Evolutionary conservation across 2,329 filamentous ascomycete genomes (phyloP).

Genomic region (Fonsecaea erecta): DNA sequence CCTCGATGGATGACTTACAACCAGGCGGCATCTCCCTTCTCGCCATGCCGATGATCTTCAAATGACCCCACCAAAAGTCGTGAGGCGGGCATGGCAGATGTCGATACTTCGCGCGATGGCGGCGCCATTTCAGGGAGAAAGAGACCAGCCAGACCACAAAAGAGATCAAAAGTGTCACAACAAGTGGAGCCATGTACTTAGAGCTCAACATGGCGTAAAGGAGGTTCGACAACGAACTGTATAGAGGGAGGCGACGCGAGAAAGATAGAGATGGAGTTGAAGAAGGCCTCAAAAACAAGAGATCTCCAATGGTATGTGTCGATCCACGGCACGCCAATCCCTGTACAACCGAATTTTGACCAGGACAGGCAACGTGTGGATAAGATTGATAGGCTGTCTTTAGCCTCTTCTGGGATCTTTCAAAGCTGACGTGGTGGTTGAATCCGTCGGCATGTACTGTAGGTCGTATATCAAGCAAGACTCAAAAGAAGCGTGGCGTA

Average conservation of each 20-base stretch:
- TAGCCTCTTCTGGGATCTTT: not conserved
- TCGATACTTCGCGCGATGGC: conserved; percentile 9
- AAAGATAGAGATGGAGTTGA: not conserved
- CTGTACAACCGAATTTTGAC: not conserved
- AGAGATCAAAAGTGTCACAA: not conserved
- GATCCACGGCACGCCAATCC: not conserved
- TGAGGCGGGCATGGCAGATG: conserved; percentile 22
- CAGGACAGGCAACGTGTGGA: not conserved
- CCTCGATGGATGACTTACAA: not conserved
- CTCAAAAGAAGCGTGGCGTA: too few relatives aligned
- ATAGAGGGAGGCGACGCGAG: not conserved
- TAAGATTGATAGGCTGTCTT: not conserved
- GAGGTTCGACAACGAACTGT: not conserved
- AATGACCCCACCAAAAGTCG: conserved; percentile 17
- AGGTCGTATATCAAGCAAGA: not conserved
- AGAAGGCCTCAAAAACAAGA: not conserved
- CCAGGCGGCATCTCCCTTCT: conserved; percentile 8
- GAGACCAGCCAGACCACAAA: conserved; percentile 4
- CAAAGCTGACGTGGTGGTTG: not conserved
- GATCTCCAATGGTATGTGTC: not conserved
- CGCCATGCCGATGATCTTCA: conserved; percentile 18
- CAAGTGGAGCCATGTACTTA: not conserved
- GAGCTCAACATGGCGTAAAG: conserved; percentile 3
- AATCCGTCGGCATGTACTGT: not conserved
- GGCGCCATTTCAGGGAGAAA: conserved; percentile 12